Evolutionary conservation across 805 yeast species (phyloP), one percentile per base, ranked within the genome.

Genomic region (Lipomyces sp.): DNA sequence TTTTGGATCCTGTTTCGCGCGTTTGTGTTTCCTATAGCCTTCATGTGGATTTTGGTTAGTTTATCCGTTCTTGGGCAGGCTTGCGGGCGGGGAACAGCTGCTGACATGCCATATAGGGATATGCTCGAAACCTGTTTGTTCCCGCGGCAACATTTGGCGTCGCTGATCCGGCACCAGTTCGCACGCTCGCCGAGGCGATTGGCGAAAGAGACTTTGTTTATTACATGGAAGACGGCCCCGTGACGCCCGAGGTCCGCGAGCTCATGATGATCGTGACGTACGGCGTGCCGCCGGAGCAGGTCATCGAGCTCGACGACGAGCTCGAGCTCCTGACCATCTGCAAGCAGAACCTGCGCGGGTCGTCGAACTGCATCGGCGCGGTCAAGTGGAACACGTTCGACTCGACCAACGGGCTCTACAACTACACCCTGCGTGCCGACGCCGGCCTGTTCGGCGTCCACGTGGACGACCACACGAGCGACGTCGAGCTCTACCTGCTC

Each of bases 361-460:
- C 63, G 14, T 59, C 67, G 26, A 55, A 57, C 18, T 68, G 71
- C 47, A 64, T 66, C 22, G 71, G 70, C 14, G 71, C 66, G 10
- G 55, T 68, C 6, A 65, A 66, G 33, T 68, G 70, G 70, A 61
- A 68, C 49, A 38, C 47, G 16, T 57, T 66, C 24, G 68, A 68
- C 43, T 42, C 52, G 8, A 57, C 48, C 4, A 48, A 42, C n/a
- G 38, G 58, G 2, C 29, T 59, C 21, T 68, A 66, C 59, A 68
- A 68, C 54, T 68, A 68, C 54, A 67, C 71, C 5, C 47, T 68
- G n/a, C 60, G 70, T 34, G 65, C 68, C 26, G 66, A 67, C 44
- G 58, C 68, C 4, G 71, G 71, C 1, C 51, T 62, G 19, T 43
- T 49, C 42, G 35, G 45, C 13, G 60, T 68, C 43, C 57, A 65